phyloP scores from a whole-genome alignment of 1,284 basidiomycete species.

The Mycena sp. region DNA sequence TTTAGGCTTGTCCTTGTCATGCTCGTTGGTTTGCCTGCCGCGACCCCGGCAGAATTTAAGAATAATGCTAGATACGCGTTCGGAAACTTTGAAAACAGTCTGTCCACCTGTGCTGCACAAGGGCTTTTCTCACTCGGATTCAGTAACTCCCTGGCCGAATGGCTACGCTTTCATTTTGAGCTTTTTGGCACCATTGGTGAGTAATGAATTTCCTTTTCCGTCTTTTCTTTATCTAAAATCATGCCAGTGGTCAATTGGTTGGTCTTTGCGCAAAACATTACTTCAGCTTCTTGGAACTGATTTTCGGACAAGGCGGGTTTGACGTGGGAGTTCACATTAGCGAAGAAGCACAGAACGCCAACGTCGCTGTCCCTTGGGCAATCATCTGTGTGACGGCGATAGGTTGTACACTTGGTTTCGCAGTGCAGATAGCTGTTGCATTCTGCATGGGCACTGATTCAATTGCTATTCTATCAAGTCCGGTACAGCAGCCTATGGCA shows the following conservation, averaged over 20 bases:
- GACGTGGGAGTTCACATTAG: no score
- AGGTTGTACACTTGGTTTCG: not conserved
- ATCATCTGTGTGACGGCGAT: conserved; percentile 49
- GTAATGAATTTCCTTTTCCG: not conserved
- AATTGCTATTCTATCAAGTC: conserved; percentile 49
- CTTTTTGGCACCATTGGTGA: no score
- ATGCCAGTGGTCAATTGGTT: conserved; percentile 6
- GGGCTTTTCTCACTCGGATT: no score
- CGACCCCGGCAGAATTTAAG: no score
- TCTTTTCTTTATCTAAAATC: not conserved
- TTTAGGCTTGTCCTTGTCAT: no score
- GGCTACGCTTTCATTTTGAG: conserved; percentile 82
- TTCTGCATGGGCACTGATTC: conserved; percentile 74
- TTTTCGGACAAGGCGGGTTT: not conserved
- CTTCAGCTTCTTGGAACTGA: not conserved
- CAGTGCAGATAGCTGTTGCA: conserved; percentile 47
- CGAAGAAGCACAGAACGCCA: not conserved
- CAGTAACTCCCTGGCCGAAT: conserved; percentile 31
- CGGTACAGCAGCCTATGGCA: conserved; percentile 69
- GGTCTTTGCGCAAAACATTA: no score
- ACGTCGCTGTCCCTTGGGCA: conserved; percentile 54
- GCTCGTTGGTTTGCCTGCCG: no score
- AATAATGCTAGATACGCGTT: no score
- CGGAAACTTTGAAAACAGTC: no score
- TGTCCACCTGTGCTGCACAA: no score